Percentiles rank a stretch among this genome's conserved stretches.
These are phyloP conservation scores for Corylus americana DNA, from an alignment of 306 rosid species.

Conservation along the genomic window DNA sequence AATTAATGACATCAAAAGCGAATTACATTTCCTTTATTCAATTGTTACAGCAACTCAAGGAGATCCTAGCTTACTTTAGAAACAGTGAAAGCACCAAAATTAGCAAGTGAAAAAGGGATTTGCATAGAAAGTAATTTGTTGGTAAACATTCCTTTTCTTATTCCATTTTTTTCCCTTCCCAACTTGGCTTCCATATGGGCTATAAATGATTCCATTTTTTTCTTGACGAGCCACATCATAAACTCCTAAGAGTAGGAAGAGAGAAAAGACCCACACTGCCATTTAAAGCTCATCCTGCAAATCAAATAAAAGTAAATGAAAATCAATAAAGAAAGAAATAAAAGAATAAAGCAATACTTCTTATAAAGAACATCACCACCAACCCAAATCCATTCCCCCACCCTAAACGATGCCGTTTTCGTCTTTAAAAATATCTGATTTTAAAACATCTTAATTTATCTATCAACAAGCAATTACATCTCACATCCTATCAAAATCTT, in stretches of 20 bases:
- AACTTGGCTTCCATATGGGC: background rate
- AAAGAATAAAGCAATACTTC: background rate
- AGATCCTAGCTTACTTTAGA: too few species aligned
- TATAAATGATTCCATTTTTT: background rate
- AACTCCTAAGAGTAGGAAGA: background rate
- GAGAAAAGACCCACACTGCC: background rate
- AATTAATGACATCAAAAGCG: too few species aligned
- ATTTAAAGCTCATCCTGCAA: constrained; percentile 84
- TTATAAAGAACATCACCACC: background rate
- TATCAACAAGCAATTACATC: background rate
- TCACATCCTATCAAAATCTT: background rate
- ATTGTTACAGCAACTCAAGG: too few species aligned
- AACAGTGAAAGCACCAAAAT: too few species aligned
- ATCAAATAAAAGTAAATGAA: constrained; percentile 21
- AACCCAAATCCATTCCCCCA: background rate
- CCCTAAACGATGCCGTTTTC: background rate
- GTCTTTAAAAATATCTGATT: too few species aligned
- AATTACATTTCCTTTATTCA: too few species aligned
- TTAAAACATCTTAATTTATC: too few species aligned
- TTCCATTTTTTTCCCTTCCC: background rate
- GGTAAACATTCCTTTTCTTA: background rate
- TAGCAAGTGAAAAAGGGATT: too few species aligned
- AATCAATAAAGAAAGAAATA: background rate
- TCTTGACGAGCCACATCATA: too few species aligned
- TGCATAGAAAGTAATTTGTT: background rate